Evolutionary conservation across 2,329 filamentous ascomycete species (phyloP), one percentile per base, ranked within the genome.

Genomic region (Penicillium sp.): DNA sequence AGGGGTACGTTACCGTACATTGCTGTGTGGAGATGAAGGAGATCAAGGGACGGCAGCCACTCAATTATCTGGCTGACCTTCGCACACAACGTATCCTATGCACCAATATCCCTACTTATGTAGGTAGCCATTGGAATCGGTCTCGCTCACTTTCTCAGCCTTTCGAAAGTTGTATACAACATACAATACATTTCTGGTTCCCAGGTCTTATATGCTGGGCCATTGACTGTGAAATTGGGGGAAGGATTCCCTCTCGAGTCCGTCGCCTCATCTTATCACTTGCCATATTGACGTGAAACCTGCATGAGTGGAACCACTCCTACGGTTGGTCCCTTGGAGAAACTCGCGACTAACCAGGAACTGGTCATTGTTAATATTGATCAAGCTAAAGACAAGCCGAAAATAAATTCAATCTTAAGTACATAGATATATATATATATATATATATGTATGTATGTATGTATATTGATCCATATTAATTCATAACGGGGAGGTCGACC

Each of bases 211-310:
- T n/a, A 18, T 40, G 24, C 14, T 14, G 16, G 29, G 18, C 18
- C 13, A 50, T 16, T 42, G 18, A 42, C 18, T 32, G 18, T 20
- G n/a, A 5, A 32, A 32, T 32, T 34, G 9, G 26, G 26, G 16
- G 29, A 31, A 39, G 5, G n/a, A 11, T 11, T 8, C 32, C 22
- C 13, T 29, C 18, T 24, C 38, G 8, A 49, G 5, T 39, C 13
- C 39, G 22, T 39, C 16, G 34, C 11, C 22, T 46, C 22, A 7
- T 22, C 5, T 20, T 52, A 18, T 37, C 9, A 16, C 42, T 39
- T 45, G 34, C 48, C 42, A 50, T 56, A 20, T 58, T 50, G 49
- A 60, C 26, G 40, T 58, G 52, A 38, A 44, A 56, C 37, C 31
- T 55, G 40, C 52, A 49, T 45, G 26, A 16, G 53, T 56, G 56